A percentile compares a stretch with the other conserved stretches of the same genome.
These are phyloP conservation scores for Zychaea mexicana DNA, from an alignment of 371 early-diverging fungal genomes.

Conservation along the genomic window DNA sequence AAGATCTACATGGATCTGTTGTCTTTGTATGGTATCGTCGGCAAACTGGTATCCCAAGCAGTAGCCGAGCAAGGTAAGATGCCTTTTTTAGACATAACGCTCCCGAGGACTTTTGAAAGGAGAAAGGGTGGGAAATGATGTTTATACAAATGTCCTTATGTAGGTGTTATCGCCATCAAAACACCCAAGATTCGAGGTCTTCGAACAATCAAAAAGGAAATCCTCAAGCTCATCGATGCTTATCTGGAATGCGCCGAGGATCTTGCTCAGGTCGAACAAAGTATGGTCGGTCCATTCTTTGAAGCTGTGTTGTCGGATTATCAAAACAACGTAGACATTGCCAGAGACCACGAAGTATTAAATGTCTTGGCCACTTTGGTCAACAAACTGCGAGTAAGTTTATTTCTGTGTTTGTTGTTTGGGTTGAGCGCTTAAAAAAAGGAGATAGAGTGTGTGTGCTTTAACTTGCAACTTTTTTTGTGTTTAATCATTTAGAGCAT, in stretches of 20 bases:
- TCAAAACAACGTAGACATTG: conserved; percentile 78
- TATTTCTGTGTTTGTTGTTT: not conserved
- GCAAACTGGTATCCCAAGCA: conserved; percentile 78
- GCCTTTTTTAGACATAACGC: too few relatives aligned
- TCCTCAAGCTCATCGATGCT: conserved; percentile 84
- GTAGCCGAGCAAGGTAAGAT: conserved; percentile 84
- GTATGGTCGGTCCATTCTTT: conserved; percentile 89
- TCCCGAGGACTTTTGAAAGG: too few relatives aligned
- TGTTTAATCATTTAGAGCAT: conserved; percentile 16
- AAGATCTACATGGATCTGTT: conserved; percentile 90
- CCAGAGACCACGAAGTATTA: conserved; percentile 94
- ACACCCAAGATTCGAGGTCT: conserved; percentile 91
- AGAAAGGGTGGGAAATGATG: not conserved
- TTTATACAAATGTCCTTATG: conserved; percentile 6
- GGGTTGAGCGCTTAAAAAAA: not conserved
- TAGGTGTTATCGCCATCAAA: conserved; percentile 79
- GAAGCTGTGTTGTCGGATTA: conserved; percentile 93
- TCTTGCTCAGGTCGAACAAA: conserved; percentile 68
- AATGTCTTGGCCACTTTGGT: conserved; percentile 88
- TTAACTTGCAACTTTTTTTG: not conserved
- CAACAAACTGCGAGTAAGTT: conserved; percentile 72
- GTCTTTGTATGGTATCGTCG: conserved; percentile 86
- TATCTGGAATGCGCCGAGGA: conserved; percentile 88
- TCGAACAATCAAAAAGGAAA: conserved; percentile 95
- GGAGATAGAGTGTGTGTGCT: not conserved